Conservation (phyloP, 2,329 filamentous ascomycete species). For the Alternaria metachromatica region DNA sequence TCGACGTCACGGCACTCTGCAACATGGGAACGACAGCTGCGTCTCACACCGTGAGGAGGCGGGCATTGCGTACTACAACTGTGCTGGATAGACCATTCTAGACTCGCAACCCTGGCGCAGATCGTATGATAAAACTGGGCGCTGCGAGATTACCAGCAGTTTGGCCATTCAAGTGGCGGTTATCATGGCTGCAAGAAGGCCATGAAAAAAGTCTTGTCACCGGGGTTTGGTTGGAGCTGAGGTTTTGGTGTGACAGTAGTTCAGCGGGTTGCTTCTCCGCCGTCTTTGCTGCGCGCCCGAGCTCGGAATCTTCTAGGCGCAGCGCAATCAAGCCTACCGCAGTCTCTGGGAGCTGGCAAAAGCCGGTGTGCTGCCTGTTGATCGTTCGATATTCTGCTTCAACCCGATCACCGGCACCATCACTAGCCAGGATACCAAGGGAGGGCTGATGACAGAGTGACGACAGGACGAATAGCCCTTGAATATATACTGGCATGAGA, state of each 20-base stretch:
- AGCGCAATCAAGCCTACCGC: conserved; percentile 7
- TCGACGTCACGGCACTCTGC: conserved; percentile 2
- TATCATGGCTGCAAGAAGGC: neutral
- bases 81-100: neutral
- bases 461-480: conserved; percentile 8
- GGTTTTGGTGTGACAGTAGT: neutral
- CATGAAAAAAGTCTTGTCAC: neutral
- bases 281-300: neutral
- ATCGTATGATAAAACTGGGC: neutral
- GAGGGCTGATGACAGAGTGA: conserved; percentile 1
- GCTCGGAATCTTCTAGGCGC: conserved; percentile 9
- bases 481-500: neutral
- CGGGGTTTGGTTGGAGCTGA: neutral
- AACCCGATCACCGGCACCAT: neutral
- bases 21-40: conserved; percentile 1
- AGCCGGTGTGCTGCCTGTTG: conserved; percentile 5
- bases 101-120: neutral
- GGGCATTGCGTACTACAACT: neutral
- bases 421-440: conserved; percentile 2
- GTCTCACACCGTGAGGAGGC: conserved; percentile 1
- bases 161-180: neutral
- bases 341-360: conserved; percentile 1
- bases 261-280: neutral
- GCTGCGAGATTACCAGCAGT: neutral
- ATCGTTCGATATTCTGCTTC: conserved; percentile 11